Evolutionary conservation across 2,329 filamentous ascomycete species (phyloP).

Genomic region (Fusarium stilboides): DNA sequence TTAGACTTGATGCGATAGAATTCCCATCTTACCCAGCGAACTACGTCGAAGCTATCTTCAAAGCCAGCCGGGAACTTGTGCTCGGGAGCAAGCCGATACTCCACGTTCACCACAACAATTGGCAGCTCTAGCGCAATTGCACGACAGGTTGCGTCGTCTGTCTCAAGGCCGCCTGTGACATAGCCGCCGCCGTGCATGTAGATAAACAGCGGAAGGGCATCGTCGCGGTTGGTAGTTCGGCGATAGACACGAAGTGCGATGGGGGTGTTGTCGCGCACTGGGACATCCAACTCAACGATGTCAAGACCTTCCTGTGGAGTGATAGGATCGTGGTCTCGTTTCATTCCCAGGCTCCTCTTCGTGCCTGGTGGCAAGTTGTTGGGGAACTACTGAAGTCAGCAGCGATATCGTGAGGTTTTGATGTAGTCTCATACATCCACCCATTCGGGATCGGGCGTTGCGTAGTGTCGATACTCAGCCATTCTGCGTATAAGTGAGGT

Average conservation of each 20-base stretch:
- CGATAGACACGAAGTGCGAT: conserved; percentile 46
- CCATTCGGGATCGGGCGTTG: conserved; percentile 25
- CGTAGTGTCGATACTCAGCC: conserved; percentile 34
- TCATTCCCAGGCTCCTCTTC: conserved; percentile 29
- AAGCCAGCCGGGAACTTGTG: conserved; percentile 63
- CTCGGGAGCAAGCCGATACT: conserved; percentile 67
- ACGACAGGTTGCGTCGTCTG: conserved; percentile 48
- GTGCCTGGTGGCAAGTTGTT: conserved; percentile 45
- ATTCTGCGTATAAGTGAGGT: conserved; percentile 9
- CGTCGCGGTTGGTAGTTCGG: conserved; percentile 7
- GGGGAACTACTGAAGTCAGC: conserved; percentile 42
- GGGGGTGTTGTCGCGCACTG: conserved; percentile 35
- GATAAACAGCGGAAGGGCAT: conserved; percentile 39
- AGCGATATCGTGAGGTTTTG: neutral
- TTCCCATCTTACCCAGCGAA: conserved; percentile 51
- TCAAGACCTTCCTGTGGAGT: conserved; percentile 39
- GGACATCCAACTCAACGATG: conserved; percentile 45
- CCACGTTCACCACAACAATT: conserved; percentile 62
- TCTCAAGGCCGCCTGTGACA: conserved; percentile 48
- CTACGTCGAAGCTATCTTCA: conserved; percentile 62
- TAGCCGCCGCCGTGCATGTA: conserved; percentile 51
- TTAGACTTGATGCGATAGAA: no score
- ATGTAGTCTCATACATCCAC: conserved; percentile 12
- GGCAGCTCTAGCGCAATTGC: conserved; percentile 42
- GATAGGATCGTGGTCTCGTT: conserved; percentile 42